Evolutionary conservation across 371 early-diverging fungal species (phyloP).

Genomic region (Dinochytrium kinnereticum): DNA sequence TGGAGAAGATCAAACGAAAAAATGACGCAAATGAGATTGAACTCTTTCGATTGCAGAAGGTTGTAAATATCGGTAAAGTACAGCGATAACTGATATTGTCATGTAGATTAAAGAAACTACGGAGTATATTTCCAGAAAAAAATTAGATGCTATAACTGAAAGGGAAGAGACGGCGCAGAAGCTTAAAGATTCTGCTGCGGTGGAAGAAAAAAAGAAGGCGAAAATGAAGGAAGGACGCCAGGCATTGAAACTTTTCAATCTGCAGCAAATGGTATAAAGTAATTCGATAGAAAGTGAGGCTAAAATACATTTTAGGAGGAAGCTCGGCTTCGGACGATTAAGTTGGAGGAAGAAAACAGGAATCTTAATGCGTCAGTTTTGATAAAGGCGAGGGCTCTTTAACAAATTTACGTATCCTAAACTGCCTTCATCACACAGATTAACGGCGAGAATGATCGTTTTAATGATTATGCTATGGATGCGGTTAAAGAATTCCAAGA

Average conservation of each 20-base stretch:
- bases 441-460: conserved; percentile 32
- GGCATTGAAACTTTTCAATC: background rate
- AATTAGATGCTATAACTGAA: background rate
- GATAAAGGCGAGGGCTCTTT: background rate
- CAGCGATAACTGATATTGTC: too few relatives aligned
- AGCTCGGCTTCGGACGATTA: background rate
- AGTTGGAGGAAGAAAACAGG: background rate
- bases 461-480: conserved; percentile 36
- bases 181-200: background rate
- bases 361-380: background rate
- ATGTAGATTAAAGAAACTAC: background rate
- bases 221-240: background rate
- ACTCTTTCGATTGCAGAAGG: background rate
- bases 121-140: background rate
- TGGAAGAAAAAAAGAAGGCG: conserved; percentile 5
- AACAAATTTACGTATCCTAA: background rate
- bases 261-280: background rate
- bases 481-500: conserved; percentile 36
- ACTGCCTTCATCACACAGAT: conserved; percentile 16
- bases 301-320: background rate
- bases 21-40: conserved; percentile 19
- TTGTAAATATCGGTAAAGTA: too few relatives aligned
- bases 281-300: background rate
- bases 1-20: conserved; percentile 13
- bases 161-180: background rate